These are phyloP conservation scores for Phytopythium helicoides DNA, from an alignment of 352 stramenopile species.

Conservation along the genomic window DNA sequence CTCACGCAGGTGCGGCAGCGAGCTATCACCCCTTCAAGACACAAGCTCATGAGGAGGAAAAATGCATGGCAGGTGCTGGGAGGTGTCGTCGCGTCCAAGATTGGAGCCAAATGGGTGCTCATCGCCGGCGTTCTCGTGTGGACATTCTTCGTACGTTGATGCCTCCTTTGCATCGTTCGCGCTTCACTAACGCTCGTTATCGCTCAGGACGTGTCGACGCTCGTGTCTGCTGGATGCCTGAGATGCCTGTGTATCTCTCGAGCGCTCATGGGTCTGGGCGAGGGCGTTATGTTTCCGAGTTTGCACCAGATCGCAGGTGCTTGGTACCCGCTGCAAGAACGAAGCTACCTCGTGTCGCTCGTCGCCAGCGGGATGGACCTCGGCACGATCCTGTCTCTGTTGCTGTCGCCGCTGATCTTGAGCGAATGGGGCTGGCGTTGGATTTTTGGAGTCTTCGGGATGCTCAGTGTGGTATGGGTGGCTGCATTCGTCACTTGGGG, in stretches of 20 bases:
- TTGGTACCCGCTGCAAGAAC: slow-evolving; percentile 80
- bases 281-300: slow-evolving; percentile 84
- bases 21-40: neutral
- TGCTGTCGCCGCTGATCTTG: slow-evolving; percentile 71
- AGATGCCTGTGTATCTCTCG: slow-evolving; percentile 69
- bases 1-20: slow-evolving; percentile 56
- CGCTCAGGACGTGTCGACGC: slow-evolving; percentile 65
- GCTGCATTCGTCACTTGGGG: slow-evolving; percentile 55
- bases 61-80: slow-evolving; percentile 49
- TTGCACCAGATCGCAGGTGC: slow-evolving; percentile 83
- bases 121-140: slow-evolving; percentile 74
- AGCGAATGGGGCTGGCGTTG: slow-evolving; percentile 53
- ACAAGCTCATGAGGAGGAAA: too few relatives aligned
- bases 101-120: slow-evolving; percentile 73
- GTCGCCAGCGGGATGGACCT: slow-evolving; percentile 80
- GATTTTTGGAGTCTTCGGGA: slow-evolving; percentile 77
- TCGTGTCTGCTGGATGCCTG: slow-evolving; percentile 52
- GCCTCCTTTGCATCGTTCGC: neutral
- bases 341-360: slow-evolving; percentile 74
- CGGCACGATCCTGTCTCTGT: slow-evolving; percentile 72
- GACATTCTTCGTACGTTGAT: slow-evolving; percentile 69
- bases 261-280: slow-evolving; percentile 76
- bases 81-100: slow-evolving; percentile 58
- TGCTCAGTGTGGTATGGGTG: slow-evolving; percentile 78
- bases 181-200: slow-evolving; percentile 1